Conservation (phyloP, 495 filamentous ascomycete genomes). For the Neohortaea acidophila region DNA sequence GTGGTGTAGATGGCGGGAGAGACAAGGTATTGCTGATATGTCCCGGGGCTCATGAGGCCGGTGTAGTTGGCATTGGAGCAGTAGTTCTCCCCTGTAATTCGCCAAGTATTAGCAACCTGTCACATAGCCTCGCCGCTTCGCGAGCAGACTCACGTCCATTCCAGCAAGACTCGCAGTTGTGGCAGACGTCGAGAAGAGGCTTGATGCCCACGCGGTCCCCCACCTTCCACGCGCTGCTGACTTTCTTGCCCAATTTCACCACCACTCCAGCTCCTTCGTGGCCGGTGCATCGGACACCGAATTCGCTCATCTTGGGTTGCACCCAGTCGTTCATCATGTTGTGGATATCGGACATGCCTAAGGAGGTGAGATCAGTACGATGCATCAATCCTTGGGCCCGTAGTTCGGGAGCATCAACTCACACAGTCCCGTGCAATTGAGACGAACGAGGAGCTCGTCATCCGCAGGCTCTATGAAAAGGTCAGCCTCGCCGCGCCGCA, state of each 20-base stretch:
- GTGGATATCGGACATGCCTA: constrained; percentile 28
- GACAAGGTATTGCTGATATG: constrained; percentile 30
- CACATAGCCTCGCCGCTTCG: too few relatives aligned
- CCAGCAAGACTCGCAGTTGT: constrained; percentile 34
- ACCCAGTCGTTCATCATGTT: constrained; percentile 30
- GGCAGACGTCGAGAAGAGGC: constrained; percentile 39
- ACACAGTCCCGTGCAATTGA: constrained; percentile 30
- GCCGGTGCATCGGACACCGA: constrained; percentile 36
- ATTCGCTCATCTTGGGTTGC: constrained; percentile 32
- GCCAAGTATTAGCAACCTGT: not conserved
- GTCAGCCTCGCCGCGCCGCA: too few relatives aligned
- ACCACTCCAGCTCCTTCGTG: constrained; percentile 45
- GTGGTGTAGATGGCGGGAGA: constrained; percentile 32
- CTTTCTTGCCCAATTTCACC: constrained; percentile 37
- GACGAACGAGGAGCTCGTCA: constrained; percentile 28
- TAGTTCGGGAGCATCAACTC: too few relatives aligned
- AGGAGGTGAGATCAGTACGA: too few relatives aligned
- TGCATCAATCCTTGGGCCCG: too few relatives aligned
- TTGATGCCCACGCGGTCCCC: constrained; percentile 48
- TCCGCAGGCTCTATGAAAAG: constrained; percentile 11
- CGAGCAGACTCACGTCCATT: constrained; percentile 18
- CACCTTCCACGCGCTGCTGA: constrained; percentile 38
- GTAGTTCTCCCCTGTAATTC: constrained; percentile 20
- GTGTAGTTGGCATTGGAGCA: constrained; percentile 25
- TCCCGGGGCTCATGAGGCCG: constrained; percentile 22